These are phyloP conservation scores for Rhizopogon vinicolor DNA, from an alignment of 768 basidiomycete species.

Conservation along the genomic window DNA sequence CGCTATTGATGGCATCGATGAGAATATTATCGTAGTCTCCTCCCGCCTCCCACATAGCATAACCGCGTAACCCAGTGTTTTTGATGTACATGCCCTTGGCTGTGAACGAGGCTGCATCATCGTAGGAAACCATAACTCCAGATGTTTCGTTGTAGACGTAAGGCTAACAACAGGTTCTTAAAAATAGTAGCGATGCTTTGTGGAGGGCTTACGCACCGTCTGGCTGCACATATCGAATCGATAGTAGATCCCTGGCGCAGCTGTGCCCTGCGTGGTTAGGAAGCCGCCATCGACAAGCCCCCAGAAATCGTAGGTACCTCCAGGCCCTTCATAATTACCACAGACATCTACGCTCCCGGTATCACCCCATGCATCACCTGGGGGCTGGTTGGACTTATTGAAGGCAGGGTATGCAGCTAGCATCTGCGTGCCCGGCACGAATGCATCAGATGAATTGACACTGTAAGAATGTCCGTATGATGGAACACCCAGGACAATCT, in stretches of 20 bases:
- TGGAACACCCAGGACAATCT: constrained; percentile 82
- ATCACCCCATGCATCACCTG: constrained; percentile 53
- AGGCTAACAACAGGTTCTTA: constrained; percentile 40
- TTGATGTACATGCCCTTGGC: constrained; percentile 58
- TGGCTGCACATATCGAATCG: constrained; percentile 64
- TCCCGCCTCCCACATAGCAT: constrained; percentile 65
- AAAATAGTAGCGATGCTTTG: constrained; percentile 1
- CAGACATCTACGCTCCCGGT: constrained; percentile 49
- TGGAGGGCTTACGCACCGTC: constrained; percentile 46
- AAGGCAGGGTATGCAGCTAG: constrained; percentile 52
- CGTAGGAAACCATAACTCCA: constrained; percentile 61
- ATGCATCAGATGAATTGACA: constrained; percentile 18
- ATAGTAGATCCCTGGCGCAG: constrained; percentile 46
- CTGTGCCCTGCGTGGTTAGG: constrained; percentile 43
- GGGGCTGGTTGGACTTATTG: constrained; percentile 35
- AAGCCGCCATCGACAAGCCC: constrained; percentile 55
- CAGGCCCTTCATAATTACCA: constrained; percentile 38
- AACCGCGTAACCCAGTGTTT: constrained; percentile 45
- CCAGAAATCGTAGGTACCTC: constrained; percentile 61
- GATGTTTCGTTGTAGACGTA: constrained; percentile 56
- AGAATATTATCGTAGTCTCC: constrained; percentile 55
- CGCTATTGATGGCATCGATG: constrained; percentile 44
- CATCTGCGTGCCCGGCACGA: constrained; percentile 14
- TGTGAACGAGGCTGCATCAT: constrained; percentile 53
- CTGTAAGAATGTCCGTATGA: constrained; percentile 77